Evolutionary conservation across 164 flowering plant species (phyloP), one percentile per base, ranked within the genome.

Genomic region (Aristolochia californica): DNA sequence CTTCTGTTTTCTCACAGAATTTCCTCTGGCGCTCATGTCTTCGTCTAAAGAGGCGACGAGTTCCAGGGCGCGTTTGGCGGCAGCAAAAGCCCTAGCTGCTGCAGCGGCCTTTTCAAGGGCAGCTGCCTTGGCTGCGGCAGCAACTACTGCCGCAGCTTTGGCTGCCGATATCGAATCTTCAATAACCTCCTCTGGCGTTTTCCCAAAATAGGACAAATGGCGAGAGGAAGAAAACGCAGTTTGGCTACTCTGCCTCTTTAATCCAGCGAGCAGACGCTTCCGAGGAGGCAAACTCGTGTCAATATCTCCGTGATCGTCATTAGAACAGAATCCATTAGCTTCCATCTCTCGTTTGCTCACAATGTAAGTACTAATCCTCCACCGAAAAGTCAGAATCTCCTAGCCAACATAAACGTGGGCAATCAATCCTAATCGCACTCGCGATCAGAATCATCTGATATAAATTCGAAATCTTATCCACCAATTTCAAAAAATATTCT

Each of bases 221-320:
- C 14, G 61, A 12, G 78, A 66, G 5, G 64, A 56, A 27, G 56
- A 65, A 18, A 68, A 63, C 16, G 65, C 55, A 28, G 57, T 68
- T 68, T 72, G 76, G 16, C 69, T 61, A 66, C 53, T 82, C 70
- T 80, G 87, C 57, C 72, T 84, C 76, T 87, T 91, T 69, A 84
- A 68, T 56, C 91, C 95, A 12, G 95, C 95, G 54, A 91, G 86
- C 1, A 91, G 78, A 17, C 96, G 82, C 74, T 91, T 91, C 48
- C 95, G 78, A 34, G 96, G 98, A 45, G 98, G 96, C 67, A 88
- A 74, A 62, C 82, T 82, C 18, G 80, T 78, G 73, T 80, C 88
- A 0, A 78, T 76, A 62, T 87, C 90, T 75, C 80, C 72, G 21
- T 78, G 18, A 16, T 26, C 38, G 18, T 26, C 81, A 75, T 78